phyloP scores from a whole-genome alignment of 2,329 filamentous ascomycete genomes.

The Chaetomiaceae sp. region DNA sequence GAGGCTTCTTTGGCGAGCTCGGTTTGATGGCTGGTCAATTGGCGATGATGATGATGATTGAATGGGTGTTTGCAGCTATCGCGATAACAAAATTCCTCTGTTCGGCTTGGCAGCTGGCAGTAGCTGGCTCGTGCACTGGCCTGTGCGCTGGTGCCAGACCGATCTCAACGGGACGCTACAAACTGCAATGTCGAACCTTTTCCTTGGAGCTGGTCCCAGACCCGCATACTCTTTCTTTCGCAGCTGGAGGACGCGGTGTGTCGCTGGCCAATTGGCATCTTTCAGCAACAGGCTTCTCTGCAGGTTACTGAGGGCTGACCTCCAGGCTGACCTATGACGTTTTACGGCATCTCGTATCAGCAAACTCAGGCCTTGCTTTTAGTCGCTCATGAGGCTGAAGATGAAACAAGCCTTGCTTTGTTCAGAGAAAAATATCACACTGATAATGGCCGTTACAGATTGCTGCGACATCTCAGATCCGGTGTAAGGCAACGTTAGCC shows the following conservation, averaged over 20 bases:
- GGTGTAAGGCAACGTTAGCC: too few relatives aligned
- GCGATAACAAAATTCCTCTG: constrained; percentile 13
- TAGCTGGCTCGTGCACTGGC: too few relatives aligned
- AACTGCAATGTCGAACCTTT: too few relatives aligned
- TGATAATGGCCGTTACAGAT: not conserved
- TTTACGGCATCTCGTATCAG: not conserved
- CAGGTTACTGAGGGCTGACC: not conserved
- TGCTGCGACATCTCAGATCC: not conserved
- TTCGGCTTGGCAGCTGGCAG: constrained; percentile 2
- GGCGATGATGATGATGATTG: constrained; percentile 5
- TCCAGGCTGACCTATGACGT: not conserved
- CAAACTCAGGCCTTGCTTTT: not conserved
- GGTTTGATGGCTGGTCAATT: not conserved
- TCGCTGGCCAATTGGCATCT: too few relatives aligned
- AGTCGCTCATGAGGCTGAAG: constrained; percentile 3
- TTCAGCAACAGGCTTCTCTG: not conserved
- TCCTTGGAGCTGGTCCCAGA: too few relatives aligned
- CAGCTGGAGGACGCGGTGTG: too few relatives aligned
- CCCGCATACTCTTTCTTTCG: too few relatives aligned
- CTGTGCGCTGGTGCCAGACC: not conserved
- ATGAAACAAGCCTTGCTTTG: not conserved
- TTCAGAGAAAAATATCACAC: not conserved
- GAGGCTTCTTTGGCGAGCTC: not conserved
- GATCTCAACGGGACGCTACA: too few relatives aligned
- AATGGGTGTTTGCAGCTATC: constrained; percentile 1